Evolutionary conservation across 768 basidiomycete species (phyloP).

Genomic region (Sporobolomyces pararoseus): DNA sequence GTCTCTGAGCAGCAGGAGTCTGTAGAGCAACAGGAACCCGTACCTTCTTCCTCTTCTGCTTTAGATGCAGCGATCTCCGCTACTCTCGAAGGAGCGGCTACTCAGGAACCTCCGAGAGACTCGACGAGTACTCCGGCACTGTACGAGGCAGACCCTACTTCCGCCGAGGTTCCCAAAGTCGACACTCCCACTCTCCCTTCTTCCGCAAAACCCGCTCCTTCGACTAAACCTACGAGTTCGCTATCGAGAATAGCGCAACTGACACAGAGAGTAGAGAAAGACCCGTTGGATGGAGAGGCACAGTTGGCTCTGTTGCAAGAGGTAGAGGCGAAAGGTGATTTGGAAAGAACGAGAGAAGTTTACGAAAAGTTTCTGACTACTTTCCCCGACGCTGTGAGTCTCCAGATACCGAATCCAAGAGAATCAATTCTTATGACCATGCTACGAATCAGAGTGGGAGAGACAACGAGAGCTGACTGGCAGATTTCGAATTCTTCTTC

Average conservation of each 20-base stretch:
- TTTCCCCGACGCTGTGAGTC: slow-evolving; percentile 87
- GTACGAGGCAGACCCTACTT: slow-evolving; percentile 15
- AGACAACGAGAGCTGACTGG: background rate
- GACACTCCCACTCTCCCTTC: slow-evolving; percentile 9
- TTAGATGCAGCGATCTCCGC: slow-evolving; percentile 31
- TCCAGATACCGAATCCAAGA: background rate
- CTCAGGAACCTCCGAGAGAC: slow-evolving; percentile 18
- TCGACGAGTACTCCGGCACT: slow-evolving; percentile 25
- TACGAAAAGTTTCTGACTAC: slow-evolving; percentile 77
- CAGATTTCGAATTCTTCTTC: too few relatives aligned
- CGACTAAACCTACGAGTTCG: slow-evolving; percentile 18
- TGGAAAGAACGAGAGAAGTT: slow-evolving; percentile 71
- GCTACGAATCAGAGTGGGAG: too few relatives aligned
- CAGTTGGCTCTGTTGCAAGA: slow-evolving; percentile 74
- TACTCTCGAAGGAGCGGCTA: slow-evolving; percentile 18
- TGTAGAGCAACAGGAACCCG: background rate
- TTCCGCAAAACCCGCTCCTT: background rate
- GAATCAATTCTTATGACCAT: background rate
- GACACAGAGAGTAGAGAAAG: slow-evolving; percentile 50
- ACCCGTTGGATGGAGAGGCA: slow-evolving; percentile 69
- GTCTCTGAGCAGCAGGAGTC: background rate
- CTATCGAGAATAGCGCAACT: slow-evolving; percentile 42
- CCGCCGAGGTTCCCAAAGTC: slow-evolving; percentile 19
- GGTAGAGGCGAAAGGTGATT: slow-evolving; percentile 71
- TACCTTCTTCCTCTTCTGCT: background rate